phyloP scores from a whole-genome alignment of 331 rosid genomes.

The Ulmus americana region DNA sequence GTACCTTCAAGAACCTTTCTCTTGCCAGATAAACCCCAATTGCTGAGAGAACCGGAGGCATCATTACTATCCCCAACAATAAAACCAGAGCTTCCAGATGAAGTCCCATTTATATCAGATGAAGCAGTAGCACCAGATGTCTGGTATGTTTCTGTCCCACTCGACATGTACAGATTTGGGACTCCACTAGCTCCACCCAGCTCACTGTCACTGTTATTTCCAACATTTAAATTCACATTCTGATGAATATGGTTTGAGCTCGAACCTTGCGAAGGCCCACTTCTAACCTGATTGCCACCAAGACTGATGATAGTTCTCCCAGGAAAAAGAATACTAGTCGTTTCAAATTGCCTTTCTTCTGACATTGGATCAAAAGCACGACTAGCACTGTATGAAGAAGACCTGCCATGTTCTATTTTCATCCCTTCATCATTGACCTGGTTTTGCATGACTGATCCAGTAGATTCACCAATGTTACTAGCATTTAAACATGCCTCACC shows the following conservation, averaged over 20 bases:
- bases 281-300: constrained; percentile 45
- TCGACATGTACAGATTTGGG: constrained; percentile 27
- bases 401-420: constrained; percentile 44
- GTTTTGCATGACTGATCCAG: constrained; percentile 44
- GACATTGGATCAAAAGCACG: constrained; percentile 35
- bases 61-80: constrained; percentile 39
- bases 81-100: constrained; percentile 47
- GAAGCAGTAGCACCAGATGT: constrained; percentile 32
- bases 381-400: constrained; percentile 42
- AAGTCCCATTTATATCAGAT: constrained; percentile 35
- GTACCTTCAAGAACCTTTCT: constrained; percentile 70
- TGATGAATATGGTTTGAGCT: constrained; percentile 40
- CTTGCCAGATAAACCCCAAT: constrained; percentile 77
- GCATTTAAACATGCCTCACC: constrained; percentile 47
- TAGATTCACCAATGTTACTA: constrained; percentile 49
- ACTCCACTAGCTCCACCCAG: constrained; percentile 37
- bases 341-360: constrained; percentile 51
- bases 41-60: constrained; percentile 39
- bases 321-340: constrained; percentile 37
- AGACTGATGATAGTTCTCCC: constrained; percentile 31
- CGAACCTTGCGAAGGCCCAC: constrained; percentile 48
- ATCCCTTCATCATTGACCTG: constrained; percentile 42
- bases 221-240: constrained; percentile 31
- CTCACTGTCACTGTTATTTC: constrained; percentile 30
- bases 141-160: constrained; percentile 39